Evolutionary conservation across 139 green algal genomes (phyloP), one percentile per base, ranked within the genome.

Genomic region (Chlorella sp.): DNA sequence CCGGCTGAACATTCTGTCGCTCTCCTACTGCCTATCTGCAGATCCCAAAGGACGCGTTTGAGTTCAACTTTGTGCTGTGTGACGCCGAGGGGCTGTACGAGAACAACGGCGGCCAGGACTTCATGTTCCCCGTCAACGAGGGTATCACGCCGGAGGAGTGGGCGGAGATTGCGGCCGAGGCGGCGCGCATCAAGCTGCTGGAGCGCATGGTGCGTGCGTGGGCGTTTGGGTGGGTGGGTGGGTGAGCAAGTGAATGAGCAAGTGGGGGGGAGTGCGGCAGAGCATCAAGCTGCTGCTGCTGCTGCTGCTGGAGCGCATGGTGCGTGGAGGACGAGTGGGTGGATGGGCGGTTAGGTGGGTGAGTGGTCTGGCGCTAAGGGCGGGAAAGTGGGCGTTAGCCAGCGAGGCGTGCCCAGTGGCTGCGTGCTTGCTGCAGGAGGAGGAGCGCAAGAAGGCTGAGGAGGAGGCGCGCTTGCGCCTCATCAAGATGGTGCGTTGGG

Each of bases 11-110:
- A n/a, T n/a, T n/a, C n/a, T n/a, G n/a, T n/a, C n/a, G n/a, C n/a
- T n/a, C n/a, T n/a, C n/a, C n/a, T n/a, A n/a, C n/a, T n/a, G n/a
- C n/a, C n/a, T n/a, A n/a, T n/a, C 20, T 77, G 24, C 49, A 82
- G 71, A 65, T 94, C 0, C 90, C 90, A 1, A 64, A 81, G 68
- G 81, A 89, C 3, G 80, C 81, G 2, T 95, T 83, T 71, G 90
- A 95, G 74, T 65, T 95, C 55, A 93, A 95, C 79, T 95, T 91
- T 73, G 82, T 95, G 27, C 82, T 95, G 20, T 77, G 69, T 17
- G 90, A 95, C 79, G 88, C 87, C 66, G 60, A 82, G 27, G 65
- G 31, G 17, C 23, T 61, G 27, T 87, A 66, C 36, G 78, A 88
- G 74, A 88, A 88, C 77, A 78, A 78, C 35, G 34, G 3, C 22